A percentile compares a stretch with the other conserved stretches of the same genome.
phyloP scores from a whole-genome alignment of 2,329 filamentous ascomycete genomes.

The Arthrobotrys entomopaga region DNA sequence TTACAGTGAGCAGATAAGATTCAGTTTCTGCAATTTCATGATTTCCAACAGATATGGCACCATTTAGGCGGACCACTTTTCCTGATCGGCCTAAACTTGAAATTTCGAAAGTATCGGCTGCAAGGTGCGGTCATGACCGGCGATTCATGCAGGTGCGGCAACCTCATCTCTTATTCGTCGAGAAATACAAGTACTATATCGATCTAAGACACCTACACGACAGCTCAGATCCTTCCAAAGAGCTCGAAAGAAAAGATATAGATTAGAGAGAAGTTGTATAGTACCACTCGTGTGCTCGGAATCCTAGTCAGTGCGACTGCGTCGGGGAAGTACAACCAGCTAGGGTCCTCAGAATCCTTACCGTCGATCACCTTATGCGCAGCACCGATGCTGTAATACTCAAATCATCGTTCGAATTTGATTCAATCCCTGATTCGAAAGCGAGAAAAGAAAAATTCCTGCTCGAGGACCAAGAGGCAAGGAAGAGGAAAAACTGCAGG shows the following conservation, averaged over 20 bases:
- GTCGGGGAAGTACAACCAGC: slow-evolving; percentile 19
- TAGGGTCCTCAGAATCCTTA: slow-evolving; percentile 11
- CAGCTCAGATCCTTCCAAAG: neutral
- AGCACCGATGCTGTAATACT: slow-evolving; percentile 23
- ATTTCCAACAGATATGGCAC: slow-evolving; percentile 29
- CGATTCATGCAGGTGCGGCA: slow-evolving; percentile 23
- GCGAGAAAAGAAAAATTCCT: slow-evolving; percentile 21
- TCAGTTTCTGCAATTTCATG: slow-evolving; percentile 19
- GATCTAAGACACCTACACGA: slow-evolving; percentile 22
- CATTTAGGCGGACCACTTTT: slow-evolving; percentile 6
- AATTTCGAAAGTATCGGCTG: neutral
- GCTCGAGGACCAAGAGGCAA: neutral
- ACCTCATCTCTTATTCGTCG: neutral
- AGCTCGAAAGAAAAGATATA: slow-evolving; percentile 10
- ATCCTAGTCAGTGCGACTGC: slow-evolving; percentile 6
- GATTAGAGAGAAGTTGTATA: neutral
- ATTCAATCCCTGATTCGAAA: slow-evolving; percentile 17
- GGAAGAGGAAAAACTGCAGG: slow-evolving; percentile 34
- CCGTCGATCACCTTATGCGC: slow-evolving; percentile 24
- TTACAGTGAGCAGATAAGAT: slow-evolving; percentile 33
- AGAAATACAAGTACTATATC: slow-evolving; percentile 14
- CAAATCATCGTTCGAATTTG: slow-evolving; percentile 9
- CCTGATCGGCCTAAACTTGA: neutral
- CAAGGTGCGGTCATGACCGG: slow-evolving; percentile 20
- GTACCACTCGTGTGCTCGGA: neutral